Percentiles rank a stretch among this genome's conserved stretches.
Conservation (phyloP, 768 basidiomycete species). For the Tylopilus vinaceipallidus region DNA sequence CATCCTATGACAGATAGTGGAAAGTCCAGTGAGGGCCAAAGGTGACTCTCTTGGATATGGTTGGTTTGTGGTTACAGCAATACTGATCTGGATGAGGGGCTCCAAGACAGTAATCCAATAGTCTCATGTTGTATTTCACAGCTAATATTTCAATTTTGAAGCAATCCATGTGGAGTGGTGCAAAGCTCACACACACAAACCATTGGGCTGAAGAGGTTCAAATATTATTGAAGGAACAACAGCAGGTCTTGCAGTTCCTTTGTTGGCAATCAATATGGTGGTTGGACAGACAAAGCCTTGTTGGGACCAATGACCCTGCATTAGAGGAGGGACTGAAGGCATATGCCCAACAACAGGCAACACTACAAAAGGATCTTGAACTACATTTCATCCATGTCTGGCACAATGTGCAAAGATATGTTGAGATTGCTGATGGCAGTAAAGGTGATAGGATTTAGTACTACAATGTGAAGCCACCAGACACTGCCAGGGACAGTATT, state of each 20-base stretch:
- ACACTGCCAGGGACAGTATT: too few relatives aligned
- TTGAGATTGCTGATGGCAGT: too few relatives aligned
- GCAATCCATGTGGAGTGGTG: not conserved
- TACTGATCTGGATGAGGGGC: not conserved
- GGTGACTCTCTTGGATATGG: conserved; percentile 1
- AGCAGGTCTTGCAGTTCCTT: not conserved
- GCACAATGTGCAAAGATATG: too few relatives aligned
- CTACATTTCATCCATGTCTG: too few relatives aligned
- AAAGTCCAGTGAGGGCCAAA: not conserved
- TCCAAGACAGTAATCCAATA: not conserved
- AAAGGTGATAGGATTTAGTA: too few relatives aligned
- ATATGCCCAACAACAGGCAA: not conserved
- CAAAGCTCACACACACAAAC: not conserved
- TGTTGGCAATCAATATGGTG: not conserved
- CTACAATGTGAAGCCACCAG: too few relatives aligned
- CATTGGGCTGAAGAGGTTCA: not conserved
- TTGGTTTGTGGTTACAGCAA: not conserved
- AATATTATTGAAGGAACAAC: not conserved
- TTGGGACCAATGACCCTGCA: not conserved
- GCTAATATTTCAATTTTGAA: not conserved
- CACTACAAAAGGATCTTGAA: too few relatives aligned
- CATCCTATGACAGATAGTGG: not conserved
- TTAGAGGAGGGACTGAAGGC: not conserved
- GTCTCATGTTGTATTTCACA: too few relatives aligned
- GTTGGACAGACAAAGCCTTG: not conserved